A percentile compares a stretch with the other conserved stretches of the same genome.
phyloP scores from a whole-genome alignment of 805 yeast genomes.

The Lachancea dasiensis region DNA sequence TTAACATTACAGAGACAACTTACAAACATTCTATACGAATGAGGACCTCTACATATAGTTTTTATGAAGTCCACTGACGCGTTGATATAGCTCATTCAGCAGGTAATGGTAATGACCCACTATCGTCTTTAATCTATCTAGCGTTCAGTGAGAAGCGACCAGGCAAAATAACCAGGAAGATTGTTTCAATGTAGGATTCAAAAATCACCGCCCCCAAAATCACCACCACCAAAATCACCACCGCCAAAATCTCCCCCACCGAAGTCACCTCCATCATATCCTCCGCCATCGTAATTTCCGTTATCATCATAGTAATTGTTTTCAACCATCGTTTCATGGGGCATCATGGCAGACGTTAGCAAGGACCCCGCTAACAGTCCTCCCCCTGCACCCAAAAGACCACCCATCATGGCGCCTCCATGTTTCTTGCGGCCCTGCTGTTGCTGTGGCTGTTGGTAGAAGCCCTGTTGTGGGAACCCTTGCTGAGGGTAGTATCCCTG shows the following conservation, averaged over 20 bases:
- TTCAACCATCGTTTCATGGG: conserved; percentile 30
- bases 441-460: conserved; percentile 34
- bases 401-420: conserved; percentile 33
- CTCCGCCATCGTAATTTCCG: conserved; percentile 26
- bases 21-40: no score
- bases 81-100: no score
- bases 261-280: conserved; percentile 26
- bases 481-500: conserved; percentile 23
- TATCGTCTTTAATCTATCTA: no score
- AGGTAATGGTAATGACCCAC: no score
- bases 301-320: conserved; percentile 31
- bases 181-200: no score
- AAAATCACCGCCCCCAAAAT: conserved; percentile 4
- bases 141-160: no score
- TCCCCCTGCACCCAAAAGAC: conserved; percentile 47
- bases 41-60: no score
- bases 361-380: conserved; percentile 60
- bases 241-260: conserved; percentile 30
- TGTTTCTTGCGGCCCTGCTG: conserved; percentile 23
- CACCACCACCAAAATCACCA: conserved; percentile 22
- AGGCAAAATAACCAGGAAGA: no score
- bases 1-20: no score
- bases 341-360: conserved; percentile 39
- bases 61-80: no score
- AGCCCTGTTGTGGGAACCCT: conserved; percentile 16